These are phyloP conservation scores for Omphalotus olearius DNA, from an alignment of 1,284 basidiomycete genomes.

Conservation along the genomic window DNA sequence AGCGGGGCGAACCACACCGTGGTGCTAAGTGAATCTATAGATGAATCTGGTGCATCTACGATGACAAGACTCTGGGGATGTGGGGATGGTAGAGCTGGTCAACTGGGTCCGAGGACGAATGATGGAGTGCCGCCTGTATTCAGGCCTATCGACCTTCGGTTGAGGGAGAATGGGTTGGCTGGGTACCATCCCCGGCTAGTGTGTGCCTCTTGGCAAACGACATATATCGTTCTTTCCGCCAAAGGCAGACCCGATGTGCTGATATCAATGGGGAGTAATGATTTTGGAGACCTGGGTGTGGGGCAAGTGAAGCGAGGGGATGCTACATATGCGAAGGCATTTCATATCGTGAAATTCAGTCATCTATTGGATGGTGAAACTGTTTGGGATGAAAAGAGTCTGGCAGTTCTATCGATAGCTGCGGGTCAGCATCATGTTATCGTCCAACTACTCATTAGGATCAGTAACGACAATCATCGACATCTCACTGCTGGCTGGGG, in stretches of 20 bases:
- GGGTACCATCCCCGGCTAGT: constrained; percentile 40
- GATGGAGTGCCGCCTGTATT: constrained; percentile 33
- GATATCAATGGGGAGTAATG: constrained; percentile 79
- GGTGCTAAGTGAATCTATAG: constrained; percentile 35
- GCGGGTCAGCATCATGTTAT: constrained; percentile 75
- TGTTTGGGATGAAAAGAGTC: constrained; percentile 14
- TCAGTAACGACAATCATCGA: constrained; percentile 20
- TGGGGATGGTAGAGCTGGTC: constrained; percentile 59
- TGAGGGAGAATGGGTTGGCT: constrained; percentile 27
- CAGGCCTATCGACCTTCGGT: constrained; percentile 37
- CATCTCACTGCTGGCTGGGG: constrained; percentile 75
- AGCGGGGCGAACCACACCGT: constrained; percentile 69
- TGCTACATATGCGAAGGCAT: constrained; percentile 14
- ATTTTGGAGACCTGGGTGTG: constrained; percentile 76
- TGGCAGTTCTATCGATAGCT: constrained; percentile 39
- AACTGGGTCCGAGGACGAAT: constrained; percentile 46
- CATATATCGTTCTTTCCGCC: constrained; percentile 57
- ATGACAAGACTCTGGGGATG: constrained; percentile 61
- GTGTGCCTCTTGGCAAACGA: constrained; percentile 79
- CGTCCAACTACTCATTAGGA: constrained; percentile 31
- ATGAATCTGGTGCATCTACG: constrained; percentile 8
- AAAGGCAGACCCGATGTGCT: constrained; percentile 49
- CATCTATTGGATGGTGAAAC: constrained; percentile 28
- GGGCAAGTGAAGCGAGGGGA: constrained; percentile 25
- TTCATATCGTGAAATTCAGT: constrained; percentile 42